Evolutionary conservation across 1,139 yeast species (phyloP).

Genomic region (Pichia inconspicua): DNA sequence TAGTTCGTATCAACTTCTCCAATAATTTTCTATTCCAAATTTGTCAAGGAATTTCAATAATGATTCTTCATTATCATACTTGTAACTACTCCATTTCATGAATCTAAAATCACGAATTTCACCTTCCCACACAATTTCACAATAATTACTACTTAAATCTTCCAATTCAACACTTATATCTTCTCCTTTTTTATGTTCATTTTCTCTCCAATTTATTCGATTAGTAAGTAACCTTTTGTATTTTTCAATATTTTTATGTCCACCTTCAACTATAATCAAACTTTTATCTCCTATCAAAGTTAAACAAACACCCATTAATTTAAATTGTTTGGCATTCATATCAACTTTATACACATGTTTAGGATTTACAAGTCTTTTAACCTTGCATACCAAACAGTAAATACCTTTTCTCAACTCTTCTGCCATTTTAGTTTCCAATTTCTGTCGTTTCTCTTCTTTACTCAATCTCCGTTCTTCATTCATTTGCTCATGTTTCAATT

Average conservation of each 20-base stretch:
- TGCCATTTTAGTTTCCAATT: slow-evolving; percentile 38
- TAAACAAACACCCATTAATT: slow-evolving; percentile 52
- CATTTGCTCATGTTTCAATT: slow-evolving; percentile 47
- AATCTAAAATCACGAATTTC: slow-evolving; percentile 47
- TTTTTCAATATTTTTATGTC: slow-evolving; percentile 48
- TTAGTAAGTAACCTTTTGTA: slow-evolving; percentile 54
- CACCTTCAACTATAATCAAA: slow-evolving; percentile 69
- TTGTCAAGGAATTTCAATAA: slow-evolving; percentile 43
- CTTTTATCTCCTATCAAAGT: slow-evolving; percentile 39
- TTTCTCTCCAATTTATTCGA: slow-evolving; percentile 66
- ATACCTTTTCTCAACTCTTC: slow-evolving; percentile 46
- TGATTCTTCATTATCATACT: slow-evolving; percentile 45
- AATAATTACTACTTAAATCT: slow-evolving; percentile 42
- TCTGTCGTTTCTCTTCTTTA: slow-evolving; percentile 47
- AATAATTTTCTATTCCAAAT: slow-evolving; percentile 51
- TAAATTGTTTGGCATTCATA: slow-evolving; percentile 68
- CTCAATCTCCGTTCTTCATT: slow-evolving; percentile 60
- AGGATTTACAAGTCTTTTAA: slow-evolving; percentile 50
- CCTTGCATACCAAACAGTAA: slow-evolving; percentile 51
- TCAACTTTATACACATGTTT: slow-evolving; percentile 69
- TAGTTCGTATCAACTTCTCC: slow-evolving; percentile 31
- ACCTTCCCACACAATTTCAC: slow-evolving; percentile 71
- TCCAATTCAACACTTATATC: slow-evolving; percentile 16
- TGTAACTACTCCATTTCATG: slow-evolving; percentile 53
- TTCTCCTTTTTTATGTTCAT: slow-evolving; percentile 22